phyloP scores from a whole-genome alignment of 495 filamentous ascomycete genomes.

The Hypomontagnella monticulosa region DNA sequence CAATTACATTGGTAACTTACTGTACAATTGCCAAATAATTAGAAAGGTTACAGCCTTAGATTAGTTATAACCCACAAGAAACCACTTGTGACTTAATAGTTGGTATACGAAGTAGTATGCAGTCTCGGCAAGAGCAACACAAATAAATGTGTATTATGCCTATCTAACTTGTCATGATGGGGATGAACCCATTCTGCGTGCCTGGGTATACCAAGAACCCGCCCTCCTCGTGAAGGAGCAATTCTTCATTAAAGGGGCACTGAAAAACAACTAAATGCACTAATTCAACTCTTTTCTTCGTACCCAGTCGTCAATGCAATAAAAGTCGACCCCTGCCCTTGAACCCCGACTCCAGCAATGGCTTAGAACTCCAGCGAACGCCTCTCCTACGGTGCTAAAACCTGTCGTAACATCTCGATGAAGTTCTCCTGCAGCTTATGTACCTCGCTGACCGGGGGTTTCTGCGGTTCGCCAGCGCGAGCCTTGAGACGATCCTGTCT shows the following conservation, averaged over 20 bases:
- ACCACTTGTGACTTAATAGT: too few relatives aligned
- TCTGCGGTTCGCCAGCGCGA: constrained; percentile 87
- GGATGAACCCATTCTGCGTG: not conserved
- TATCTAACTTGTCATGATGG: not conserved
- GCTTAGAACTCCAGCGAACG: not conserved
- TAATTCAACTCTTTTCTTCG: not conserved
- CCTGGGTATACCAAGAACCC: not conserved
- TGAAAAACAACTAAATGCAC: constrained; percentile 7
- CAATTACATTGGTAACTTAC: too few relatives aligned
- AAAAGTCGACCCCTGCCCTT: constrained; percentile 1
- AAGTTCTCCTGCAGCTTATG: constrained; percentile 81
- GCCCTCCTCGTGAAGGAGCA: not conserved
- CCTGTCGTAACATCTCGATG: constrained; percentile 82
- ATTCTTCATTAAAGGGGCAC: not conserved
- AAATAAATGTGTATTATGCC: too few relatives aligned
- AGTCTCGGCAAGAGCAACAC: too few relatives aligned
- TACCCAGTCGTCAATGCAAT: constrained; percentile 16
- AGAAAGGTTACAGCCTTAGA: too few relatives aligned
- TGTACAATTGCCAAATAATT: too few relatives aligned
- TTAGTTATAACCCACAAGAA: too few relatives aligned
- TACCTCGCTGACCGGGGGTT: constrained; percentile 82
- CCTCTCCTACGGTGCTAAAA: constrained; percentile 74
- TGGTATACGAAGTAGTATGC: too few relatives aligned
- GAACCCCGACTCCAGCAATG: constrained; percentile 4
- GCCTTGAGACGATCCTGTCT: constrained; percentile 81